Base-by-base conservation (phyloP, 441 rosid species). In the Populus tomentosa region DNA sequence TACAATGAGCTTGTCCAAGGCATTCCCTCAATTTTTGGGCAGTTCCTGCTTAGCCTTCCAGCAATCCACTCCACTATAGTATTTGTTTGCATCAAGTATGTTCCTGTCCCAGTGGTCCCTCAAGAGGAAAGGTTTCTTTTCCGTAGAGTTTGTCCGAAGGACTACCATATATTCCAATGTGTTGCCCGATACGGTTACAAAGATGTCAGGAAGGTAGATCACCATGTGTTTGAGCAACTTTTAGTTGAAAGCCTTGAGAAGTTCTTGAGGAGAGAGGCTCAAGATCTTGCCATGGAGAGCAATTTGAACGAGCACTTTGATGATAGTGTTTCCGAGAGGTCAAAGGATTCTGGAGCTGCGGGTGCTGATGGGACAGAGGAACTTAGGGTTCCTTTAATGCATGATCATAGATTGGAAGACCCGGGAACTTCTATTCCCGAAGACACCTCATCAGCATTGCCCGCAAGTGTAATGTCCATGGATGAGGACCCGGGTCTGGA, bases 1-100 rank as follows among this genome's bases (percentile, higher is more conserved):
- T 95, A 94, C 81, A 93, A 88, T n/a, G 98, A 95, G 81, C 97
- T 95, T 56, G 99, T 90, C 80, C 92, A 90, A n/a, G 99, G 99
- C 33, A 78, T 95, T 78, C 99, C 99, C 26, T 91, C 98, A 0
- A 88, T 91, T 62, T 90, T 95, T 0, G 98, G 93, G 66, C 97
- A 93, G 86, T 95, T 91, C 85, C 84, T 95, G 73, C 84, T 92
- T 28, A 87, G 84, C 82, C 93, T 95, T 20, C 99, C 98, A 2
- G 98, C 99, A 0, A 88, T 95, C 72, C 98, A 95, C 73, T 95
- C 99, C 1, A 90, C 97, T 2, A 70, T 93, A 63, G 89, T 93
- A 71, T 92, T 95, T 67, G 97, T 94, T 65, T 93, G 98, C 85
- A 92, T 95, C 87, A 95, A 95, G 73, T 94, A 93, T 70, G 95